Conservation (phyloP, 257 asterid genomes). For the Marsdenia floribunda region DNA sequence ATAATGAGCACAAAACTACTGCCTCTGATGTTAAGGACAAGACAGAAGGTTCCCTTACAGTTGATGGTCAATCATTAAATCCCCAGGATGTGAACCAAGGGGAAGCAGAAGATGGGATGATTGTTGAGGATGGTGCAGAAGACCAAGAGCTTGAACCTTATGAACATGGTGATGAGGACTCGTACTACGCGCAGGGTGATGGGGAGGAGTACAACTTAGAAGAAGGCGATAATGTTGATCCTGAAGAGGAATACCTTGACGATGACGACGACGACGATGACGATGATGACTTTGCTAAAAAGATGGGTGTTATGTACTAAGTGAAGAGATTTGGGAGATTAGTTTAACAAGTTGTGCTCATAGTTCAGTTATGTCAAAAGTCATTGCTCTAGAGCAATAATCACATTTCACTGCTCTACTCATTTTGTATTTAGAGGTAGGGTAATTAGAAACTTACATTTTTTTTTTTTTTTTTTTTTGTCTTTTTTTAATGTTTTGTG, state of each 20-base stretch:
- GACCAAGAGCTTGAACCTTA: conserved; percentile 42
- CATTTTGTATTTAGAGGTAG: conserved; percentile 49
- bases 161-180: conserved; percentile 48
- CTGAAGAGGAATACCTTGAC: conserved; percentile 51
- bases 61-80: conserved; percentile 8
- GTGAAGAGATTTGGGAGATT: conserved; percentile 17
- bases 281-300: conserved; percentile 72
- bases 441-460: conserved; percentile 9
- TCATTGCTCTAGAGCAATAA: conserved; percentile 23
- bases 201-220: conserved; percentile 54
- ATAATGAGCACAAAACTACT: conserved; percentile 24
- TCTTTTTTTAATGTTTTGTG: not conserved
- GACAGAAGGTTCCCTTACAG: conserved; percentile 20
- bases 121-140: conserved; percentile 33
- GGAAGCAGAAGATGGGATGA: conserved; percentile 49
- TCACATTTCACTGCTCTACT: conserved; percentile 40
- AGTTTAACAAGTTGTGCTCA: conserved; percentile 1
- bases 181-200: conserved; percentile 54
- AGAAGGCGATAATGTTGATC: conserved; percentile 54
- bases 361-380: conserved; percentile 3
- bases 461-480: not conserved
- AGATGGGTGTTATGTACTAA: conserved; percentile 78
- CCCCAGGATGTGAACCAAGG: conserved; percentile 20
- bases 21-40: conserved; percentile 21
- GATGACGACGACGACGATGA: conserved; percentile 35